Base-by-base conservation (phyloP, 495 filamentous ascomycete species). In the Penicillium goetzii region DNA sequence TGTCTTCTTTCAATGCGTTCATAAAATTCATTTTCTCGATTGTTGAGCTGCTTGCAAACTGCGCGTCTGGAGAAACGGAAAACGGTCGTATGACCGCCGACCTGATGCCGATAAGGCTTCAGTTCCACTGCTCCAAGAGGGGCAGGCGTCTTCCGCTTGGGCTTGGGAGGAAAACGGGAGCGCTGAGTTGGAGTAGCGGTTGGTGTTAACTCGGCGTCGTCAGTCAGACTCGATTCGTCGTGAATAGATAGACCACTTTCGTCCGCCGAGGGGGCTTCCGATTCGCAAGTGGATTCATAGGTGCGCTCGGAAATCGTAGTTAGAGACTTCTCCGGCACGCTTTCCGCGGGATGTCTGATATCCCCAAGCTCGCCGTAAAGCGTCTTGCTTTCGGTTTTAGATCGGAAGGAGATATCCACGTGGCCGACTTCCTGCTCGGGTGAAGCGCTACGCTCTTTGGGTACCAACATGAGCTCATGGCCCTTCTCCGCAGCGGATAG, bases 1-100 rank as follows among this genome's bases (percentile, higher is more conserved):
- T 99, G 94, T 59, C 90, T 84, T 63, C 83, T 85, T 79, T 99
- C 95, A 65, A 99, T 89, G 58, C 88, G 95, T 75, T 99, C 95
- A 73, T 99, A 99, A 70, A 99, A 99, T 76, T 96, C 91, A 77
- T 99, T 99, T 70, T 99, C 95, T 68, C 92, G 82, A 70, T 96
- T 98, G 74, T 95, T 98, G 64, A 99, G 84, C 78, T 96, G 92
- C 75, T 99, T 99, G 82, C 96, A 98, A 19, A 99, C 94, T 58
- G 95, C 95, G 64, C 92, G 87, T 50, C 90, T 86, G 23, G 95
- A 98, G 68, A 99, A 98, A 30, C 95, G 89, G 80, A 97, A 99
- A 25, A 99, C 86, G 0, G 93, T 97, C 2, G 91, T 96, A 76
- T 99, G 95, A 1, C 95, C 95, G 21, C 95, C 95, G 58, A 99